Base-by-base conservation (phyloP, 805 yeast species). In the Tetrapisispora nanseiensis region DNA sequence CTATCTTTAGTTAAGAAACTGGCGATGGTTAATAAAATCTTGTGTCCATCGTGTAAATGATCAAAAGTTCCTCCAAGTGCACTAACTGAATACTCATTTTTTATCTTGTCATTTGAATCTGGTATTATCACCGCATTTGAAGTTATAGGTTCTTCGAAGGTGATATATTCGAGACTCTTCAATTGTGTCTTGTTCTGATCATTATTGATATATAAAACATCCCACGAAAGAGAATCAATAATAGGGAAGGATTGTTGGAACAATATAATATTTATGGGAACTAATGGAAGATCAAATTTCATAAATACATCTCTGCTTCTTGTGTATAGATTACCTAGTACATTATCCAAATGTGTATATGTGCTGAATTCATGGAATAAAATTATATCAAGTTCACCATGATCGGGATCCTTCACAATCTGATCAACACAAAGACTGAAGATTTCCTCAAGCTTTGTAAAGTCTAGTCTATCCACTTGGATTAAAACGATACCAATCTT, bases 1-100 rank as follows among this genome's bases (percentile, higher is more conserved):
- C 61, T 64, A 2, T 59, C 51, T 2, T 62, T 52, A 0, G 94
- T 69, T 7, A 85, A 49, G 54, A 78, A 86, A 0, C 78, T 76
- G 0, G 95, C 71, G 45, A 84, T 68, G 0, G 92, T 79, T 9
- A 92, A 68, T 22, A 92, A 67, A 23, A 92, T 81, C 59, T 84
- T 86, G 63, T 92, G 99, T 0, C 97, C 99, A 56, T 83, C 95
- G 53, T 92, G 99, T 29, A 92, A 57, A 63, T 92, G 97, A 57
- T 92, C 99, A 65, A 92, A 92, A 0, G 98, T 92, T 0, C 99
- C 99, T 0, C 98, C 98, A 1, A 90, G 79, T 0, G 95, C 90
- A 22, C 61, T 52, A 5, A 70, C 68, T 15, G 49, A 44, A 45
- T 63, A 69, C 3, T 48, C 41, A 9, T 57, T 51, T 19, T 26